Percentiles rank a stretch among this genome's conserved stretches.
Conservation (phyloP, 805 yeast species). For the Candida pseudoglaebosa region DNA sequence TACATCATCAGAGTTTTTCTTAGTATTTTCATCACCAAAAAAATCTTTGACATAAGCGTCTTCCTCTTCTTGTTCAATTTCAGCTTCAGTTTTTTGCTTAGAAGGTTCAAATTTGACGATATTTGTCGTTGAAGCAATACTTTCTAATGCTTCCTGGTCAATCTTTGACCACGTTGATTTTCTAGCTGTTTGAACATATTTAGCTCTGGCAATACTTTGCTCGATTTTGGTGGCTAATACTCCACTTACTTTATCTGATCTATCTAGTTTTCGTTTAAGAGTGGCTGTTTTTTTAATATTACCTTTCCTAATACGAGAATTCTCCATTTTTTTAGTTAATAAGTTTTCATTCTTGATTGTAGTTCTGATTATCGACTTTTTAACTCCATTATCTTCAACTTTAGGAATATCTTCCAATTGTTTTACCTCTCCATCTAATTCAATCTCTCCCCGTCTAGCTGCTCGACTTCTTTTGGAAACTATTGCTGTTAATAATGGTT, state of each 20-base stretch:
- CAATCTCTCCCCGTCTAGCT: constrained; percentile 63
- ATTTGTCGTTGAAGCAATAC: constrained; percentile 16
- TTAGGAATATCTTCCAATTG: constrained; percentile 53
- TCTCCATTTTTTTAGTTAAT: constrained; percentile 52
- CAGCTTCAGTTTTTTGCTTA: constrained; percentile 15
- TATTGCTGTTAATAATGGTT: constrained; percentile 13
- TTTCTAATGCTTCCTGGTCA: constrained; percentile 40
- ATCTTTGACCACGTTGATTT: constrained; percentile 72
- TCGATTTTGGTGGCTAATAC: constrained; percentile 58
- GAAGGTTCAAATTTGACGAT: constrained; percentile 1
- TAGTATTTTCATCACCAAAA: constrained; percentile 14
- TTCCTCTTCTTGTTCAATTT: constrained; percentile 31
- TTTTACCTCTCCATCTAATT: constrained; percentile 41
- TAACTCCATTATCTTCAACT: constrained; percentile 54
- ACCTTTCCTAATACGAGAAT: constrained; percentile 25
- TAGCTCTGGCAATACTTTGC: constrained; percentile 62
- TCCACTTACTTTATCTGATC: constrained; percentile 51
- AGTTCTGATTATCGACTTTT: constrained; percentile 63
- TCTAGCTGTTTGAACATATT: constrained; percentile 56
- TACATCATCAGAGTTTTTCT: constrained; percentile 11
- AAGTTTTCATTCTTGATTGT: constrained; percentile 63
- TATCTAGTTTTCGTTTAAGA: constrained; percentile 38
- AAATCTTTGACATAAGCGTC: constrained; percentile 34
- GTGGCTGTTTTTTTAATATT: constrained; percentile 23
- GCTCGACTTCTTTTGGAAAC: constrained; percentile 72